Evolutionary conservation across 2,329 filamentous ascomycete species (phyloP).

Genomic region (Penicillium sp.): DNA sequence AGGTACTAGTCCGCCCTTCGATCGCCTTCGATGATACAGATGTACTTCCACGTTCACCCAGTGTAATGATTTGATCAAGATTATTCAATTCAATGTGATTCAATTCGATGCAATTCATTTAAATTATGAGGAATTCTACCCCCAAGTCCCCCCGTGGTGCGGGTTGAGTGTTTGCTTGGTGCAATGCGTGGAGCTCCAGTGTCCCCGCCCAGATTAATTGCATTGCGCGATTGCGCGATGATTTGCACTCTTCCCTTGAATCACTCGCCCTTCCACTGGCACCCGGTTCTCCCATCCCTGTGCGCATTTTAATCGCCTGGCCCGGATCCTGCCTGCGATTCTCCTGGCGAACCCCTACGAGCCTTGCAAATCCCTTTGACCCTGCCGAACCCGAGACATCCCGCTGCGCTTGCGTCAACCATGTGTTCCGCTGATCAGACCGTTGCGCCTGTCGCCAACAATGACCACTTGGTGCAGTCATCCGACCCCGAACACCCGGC

Average conservation of each 20-base stretch:
- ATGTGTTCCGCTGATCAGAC: conserved; percentile 31
- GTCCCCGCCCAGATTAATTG: conserved; percentile 19
- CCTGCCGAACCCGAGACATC: neutral
- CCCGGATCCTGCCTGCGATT: neutral
- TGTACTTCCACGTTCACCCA: neutral
- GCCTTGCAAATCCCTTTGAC: neutral
- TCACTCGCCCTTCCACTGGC: neutral
- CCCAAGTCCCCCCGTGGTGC: neutral
- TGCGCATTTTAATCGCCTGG: neutral
- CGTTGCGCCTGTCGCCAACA: conserved; percentile 33
- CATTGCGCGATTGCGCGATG: conserved; percentile 3
- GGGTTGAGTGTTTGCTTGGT: neutral
- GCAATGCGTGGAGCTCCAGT: conserved; percentile 15
- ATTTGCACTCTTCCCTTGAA: conserved; percentile 3
- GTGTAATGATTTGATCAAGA: too few species aligned
- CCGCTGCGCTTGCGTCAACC: conserved; percentile 15
- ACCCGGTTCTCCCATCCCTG: neutral
- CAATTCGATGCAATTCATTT: too few species aligned
- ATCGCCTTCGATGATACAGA: conserved; percentile 12
- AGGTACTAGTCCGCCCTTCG: conserved; percentile 16
- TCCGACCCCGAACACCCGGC: conserved; percentile 82
- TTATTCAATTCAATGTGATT: too few species aligned
- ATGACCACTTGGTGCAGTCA: conserved; percentile 63
- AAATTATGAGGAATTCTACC: too few species aligned
- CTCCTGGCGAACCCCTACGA: neutral